Evolutionary conservation across 495 filamentous ascomycete genomes (phyloP), one percentile per base, ranked within the genome.

Genomic region (Barbatosphaeria neglecta): DNA sequence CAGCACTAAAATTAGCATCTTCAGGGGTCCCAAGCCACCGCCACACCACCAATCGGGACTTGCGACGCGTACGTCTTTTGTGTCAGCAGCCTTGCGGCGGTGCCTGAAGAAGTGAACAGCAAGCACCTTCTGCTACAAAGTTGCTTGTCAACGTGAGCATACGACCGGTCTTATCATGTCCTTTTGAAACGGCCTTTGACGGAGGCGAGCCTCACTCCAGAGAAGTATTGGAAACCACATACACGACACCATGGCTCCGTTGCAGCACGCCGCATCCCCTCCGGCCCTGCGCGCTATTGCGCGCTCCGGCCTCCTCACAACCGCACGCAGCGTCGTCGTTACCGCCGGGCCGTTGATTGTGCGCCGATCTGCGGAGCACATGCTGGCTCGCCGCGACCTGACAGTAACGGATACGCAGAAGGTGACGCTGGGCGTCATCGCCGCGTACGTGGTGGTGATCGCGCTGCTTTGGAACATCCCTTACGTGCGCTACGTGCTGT

Each of bases 381-480:
- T 41, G 20, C 41, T 62, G 39, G 41, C 51, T 20, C 58, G 59
- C 41, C 80, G 83, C 49, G 71, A 70, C 55, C 66, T 89, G 9
- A 72, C 67, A 17, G 82, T 87, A 49, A 66, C 77, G 57, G 75
- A 79, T 58, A 84, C 84, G 11, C 84, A 89, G 59, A 76, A 75
- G 35, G 72, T 86, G 4, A 89, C 84, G 0, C 69, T 89, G 3
- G 84, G 84, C 16, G 66, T 84, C 37, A 64, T 62, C 40, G 59
- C 51, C 9, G 80, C 63, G 24, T 86, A 86, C 57, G 75, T 83
- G 1, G 83, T 87, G 15, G 73, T 75, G 33, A 87, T 89, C 51
- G 82, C 82, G 3, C 62, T 87, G 19, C 64, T 89, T 6, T 89
- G 84, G 84, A 89, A 89, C 59, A 47, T 87, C 8, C 84, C 84